phyloP scores from a whole-genome alignment of 768 basidiomycete genomes.

The Tephrocybe sp. region DNA sequence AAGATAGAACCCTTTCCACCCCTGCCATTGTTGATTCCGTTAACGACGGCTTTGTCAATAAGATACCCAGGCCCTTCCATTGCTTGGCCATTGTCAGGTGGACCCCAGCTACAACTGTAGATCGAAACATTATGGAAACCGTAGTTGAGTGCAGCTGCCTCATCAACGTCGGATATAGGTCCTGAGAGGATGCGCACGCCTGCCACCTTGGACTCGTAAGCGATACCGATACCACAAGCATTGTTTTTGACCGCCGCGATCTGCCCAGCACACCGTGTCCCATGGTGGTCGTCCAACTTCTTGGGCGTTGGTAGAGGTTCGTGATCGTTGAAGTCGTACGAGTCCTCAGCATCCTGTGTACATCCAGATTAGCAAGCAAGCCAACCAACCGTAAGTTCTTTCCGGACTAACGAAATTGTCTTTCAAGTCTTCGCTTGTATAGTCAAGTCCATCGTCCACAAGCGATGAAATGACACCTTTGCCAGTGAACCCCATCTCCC shows the following conservation, averaged over 20 bases:
- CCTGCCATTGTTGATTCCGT: constrained; percentile 89
- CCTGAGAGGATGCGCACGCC: constrained; percentile 95
- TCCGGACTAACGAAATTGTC: constrained; percentile 91
- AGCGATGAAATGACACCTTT: constrained; percentile 83
- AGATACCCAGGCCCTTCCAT: constrained; percentile 95
- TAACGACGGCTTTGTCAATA: constrained; percentile 90
- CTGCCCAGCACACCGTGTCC: constrained; percentile 97
- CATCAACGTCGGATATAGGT: constrained; percentile 92
- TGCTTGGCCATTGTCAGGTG: constrained; percentile 87
- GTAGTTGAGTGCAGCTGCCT: constrained; percentile 92
- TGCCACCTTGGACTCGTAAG: constrained; percentile 87
- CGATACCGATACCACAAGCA: constrained; percentile 92
- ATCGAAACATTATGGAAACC: constrained; percentile 89
- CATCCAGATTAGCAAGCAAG: constrained; percentile 4
- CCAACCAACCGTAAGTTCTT: no score
- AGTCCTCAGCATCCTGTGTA: constrained; percentile 77
- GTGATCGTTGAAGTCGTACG: constrained; percentile 97
- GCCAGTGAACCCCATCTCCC: constrained; percentile 90
- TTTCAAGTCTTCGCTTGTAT: constrained; percentile 80
- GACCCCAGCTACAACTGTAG: constrained; percentile 98
- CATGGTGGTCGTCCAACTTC: constrained; percentile 91
- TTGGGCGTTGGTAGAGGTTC: constrained; percentile 81
- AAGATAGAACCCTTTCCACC: constrained; percentile 89
- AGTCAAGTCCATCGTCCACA: constrained; percentile 95
- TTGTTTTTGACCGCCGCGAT: constrained; percentile 91